Conservation (phyloP, 78 protist species). For the Dictyostelium purpureum region DNA sequence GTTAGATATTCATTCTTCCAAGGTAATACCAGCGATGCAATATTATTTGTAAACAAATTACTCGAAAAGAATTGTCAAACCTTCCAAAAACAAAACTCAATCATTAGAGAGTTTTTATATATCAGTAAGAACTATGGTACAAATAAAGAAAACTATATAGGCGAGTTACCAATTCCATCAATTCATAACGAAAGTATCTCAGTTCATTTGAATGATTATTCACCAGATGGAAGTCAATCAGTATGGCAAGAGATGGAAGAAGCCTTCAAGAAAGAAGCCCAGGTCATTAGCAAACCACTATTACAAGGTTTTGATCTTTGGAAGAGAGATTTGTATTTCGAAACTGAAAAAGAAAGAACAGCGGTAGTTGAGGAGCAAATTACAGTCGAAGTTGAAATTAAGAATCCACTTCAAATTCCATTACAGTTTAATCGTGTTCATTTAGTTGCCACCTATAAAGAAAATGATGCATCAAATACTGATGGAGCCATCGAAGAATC, state of each 20-base stretch:
- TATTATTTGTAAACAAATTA: slow-evolving; percentile 53
- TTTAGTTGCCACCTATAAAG: slow-evolving; percentile 56
- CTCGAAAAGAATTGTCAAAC: slow-evolving; percentile 72
- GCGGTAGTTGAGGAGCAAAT: slow-evolving; percentile 66
- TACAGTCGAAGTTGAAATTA: slow-evolving; percentile 54
- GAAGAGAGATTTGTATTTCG: slow-evolving; percentile 29
- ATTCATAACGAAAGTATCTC: slow-evolving; percentile 16
- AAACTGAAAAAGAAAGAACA: slow-evolving; percentile 64
- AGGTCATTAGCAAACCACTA: slow-evolving; percentile 34
- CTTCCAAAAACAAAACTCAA: slow-evolving; percentile 53
- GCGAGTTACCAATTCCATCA: slow-evolving; percentile 55
- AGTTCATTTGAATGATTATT: slow-evolving; percentile 36
- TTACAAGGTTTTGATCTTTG: slow-evolving; percentile 75
- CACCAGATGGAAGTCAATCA: slow-evolving; percentile 20
- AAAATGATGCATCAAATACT: neutral
- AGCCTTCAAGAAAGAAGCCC: slow-evolving; percentile 62
- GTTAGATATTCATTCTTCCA: slow-evolving; percentile 72
- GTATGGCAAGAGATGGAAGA: slow-evolving; percentile 77
- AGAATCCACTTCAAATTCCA: slow-evolving; percentile 67
- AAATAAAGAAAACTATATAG: slow-evolving; percentile 52
- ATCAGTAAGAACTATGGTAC: slow-evolving; percentile 47
- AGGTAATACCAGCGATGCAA: slow-evolving; percentile 64
- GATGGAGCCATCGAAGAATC: slow-evolving; percentile 28
- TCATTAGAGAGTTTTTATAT: slow-evolving; percentile 65
- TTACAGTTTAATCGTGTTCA: slow-evolving; percentile 72